Evolutionary conservation across 2,329 filamentous ascomycete species (phyloP).

Genomic region (Aspergillus felis): DNA sequence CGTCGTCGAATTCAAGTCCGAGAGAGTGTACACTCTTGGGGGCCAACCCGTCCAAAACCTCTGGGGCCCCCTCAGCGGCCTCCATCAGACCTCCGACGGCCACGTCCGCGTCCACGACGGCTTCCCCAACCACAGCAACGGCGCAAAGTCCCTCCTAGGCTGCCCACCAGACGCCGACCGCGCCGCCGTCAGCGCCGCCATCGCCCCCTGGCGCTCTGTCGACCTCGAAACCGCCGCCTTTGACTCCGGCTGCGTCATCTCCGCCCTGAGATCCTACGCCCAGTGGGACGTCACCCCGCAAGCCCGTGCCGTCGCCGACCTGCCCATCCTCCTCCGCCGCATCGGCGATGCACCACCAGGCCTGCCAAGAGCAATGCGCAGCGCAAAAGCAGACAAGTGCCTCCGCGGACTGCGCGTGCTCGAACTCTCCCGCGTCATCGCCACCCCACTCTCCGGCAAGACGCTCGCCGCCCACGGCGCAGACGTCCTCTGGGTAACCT

Average conservation of each 20-base stretch:
- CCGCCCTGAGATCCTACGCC: slow-evolving; percentile 47
- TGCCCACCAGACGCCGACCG: slow-evolving; percentile 32
- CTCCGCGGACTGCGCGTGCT: slow-evolving; percentile 39
- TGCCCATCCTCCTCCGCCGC: slow-evolving; percentile 45
- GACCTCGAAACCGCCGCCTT: slow-evolving; percentile 49
- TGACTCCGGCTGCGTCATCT: slow-evolving; percentile 42
- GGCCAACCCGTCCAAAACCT: slow-evolving; percentile 29
- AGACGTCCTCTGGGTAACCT: slow-evolving; percentile 40
- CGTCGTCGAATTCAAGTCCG: slow-evolving; percentile 51
- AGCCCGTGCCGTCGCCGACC: slow-evolving; percentile 40
- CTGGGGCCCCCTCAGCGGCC: slow-evolving; percentile 48
- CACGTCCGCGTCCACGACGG: slow-evolving; percentile 54
- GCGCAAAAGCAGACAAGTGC: slow-evolving; percentile 23
- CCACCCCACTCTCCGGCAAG: slow-evolving; percentile 35
- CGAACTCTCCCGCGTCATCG: slow-evolving; percentile 39
- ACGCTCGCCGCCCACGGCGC: slow-evolving; percentile 40
- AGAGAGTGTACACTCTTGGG: slow-evolving; percentile 47
- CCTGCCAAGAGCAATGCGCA: slow-evolving; percentile 11
- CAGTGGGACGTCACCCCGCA: slow-evolving; percentile 53
- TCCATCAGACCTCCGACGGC: slow-evolving; percentile 51
- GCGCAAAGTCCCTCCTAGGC: slow-evolving; percentile 44
- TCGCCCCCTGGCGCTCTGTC: slow-evolving; percentile 39
- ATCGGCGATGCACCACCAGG: slow-evolving; percentile 18
- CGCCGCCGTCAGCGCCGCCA: slow-evolving; percentile 37
- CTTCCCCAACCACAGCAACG: slow-evolving; percentile 50